Evolutionary conservation across 495 filamentous ascomycete genomes (phyloP).

Genomic region (Penicillium tannophilum): DNA sequence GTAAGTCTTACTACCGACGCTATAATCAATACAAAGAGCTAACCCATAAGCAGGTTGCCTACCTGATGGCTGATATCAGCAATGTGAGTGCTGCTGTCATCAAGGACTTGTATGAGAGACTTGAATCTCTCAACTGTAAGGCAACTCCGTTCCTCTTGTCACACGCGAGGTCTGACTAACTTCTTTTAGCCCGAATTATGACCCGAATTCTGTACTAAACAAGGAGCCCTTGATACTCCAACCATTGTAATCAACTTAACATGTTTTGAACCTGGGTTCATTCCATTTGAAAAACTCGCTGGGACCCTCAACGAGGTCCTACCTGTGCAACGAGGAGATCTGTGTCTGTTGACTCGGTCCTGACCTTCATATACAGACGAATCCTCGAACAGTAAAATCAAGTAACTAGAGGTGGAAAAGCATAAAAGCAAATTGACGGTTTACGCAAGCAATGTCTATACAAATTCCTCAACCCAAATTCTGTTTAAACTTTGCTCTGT

Average conservation of each 20-base stretch:
- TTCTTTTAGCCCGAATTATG: slow-evolving; percentile 69
- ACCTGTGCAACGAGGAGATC: neutral
- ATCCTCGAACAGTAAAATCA: neutral
- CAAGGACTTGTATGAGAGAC: slow-evolving; percentile 76
- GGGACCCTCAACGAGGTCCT: slow-evolving; percentile 28
- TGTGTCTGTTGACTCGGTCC: neutral
- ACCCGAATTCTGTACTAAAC: slow-evolving; percentile 83
- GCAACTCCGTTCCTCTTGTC: slow-evolving; percentile 12
- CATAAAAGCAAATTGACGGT: neutral
- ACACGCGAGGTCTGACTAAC: slow-evolving; percentile 11
- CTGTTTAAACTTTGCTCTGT: neutral
- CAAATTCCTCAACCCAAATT: neutral
- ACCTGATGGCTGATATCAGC: slow-evolving; percentile 97
- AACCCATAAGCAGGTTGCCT: slow-evolving; percentile 65
- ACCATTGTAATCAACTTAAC: slow-evolving; percentile 31
- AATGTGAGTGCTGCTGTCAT: slow-evolving; percentile 77
- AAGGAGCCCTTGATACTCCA: slow-evolving; percentile 5
- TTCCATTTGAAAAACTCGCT: slow-evolving; percentile 8
- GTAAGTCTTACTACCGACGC: slow-evolving; percentile 41
- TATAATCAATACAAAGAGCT: slow-evolving; percentile 8
- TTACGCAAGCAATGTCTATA: neutral
- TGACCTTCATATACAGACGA: neutral
- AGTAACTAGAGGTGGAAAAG: neutral
- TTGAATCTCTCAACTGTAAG: slow-evolving; percentile 83
- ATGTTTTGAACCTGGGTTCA: slow-evolving; percentile 3